Evolutionary conservation across 2,329 filamentous ascomycete genomes (phyloP), one percentile per base, ranked within the genome.

Genomic region (Alternaria dauci): DNA sequence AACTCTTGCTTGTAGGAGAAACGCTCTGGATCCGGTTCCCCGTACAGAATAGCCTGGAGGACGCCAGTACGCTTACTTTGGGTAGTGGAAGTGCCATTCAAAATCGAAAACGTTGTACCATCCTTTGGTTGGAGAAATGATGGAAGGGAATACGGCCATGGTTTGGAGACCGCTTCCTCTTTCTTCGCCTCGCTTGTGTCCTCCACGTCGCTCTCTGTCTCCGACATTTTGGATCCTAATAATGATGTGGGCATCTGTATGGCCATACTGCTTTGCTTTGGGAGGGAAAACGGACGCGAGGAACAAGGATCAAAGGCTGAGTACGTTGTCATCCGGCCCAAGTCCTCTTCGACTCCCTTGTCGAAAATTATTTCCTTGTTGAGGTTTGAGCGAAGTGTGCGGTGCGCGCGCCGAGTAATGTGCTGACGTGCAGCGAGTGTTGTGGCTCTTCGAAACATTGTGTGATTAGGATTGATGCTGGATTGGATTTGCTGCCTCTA

Each of bases 1-100:
- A 50, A 5, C 28, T 44, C 52, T 2, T 12, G 20, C 18, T 12
- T 30, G 36, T 38, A 38, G 11, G 44, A 55, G n/a, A 50, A 59
- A 30, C 30, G 46, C 38, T 56, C 55, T 34, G 62, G 65, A 7
- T 67, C 62, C 8, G 61, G 65, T 9, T 63, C 41, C 0, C 65
- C 66, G 42, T 65, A 70, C 7, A 70, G 28, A 14, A 68, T 16
- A 8, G 52, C 59, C 34, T 70, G 61, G 11, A 69, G n/a, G 25
- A 65, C 3, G 30, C 55, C 41, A 5, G 46, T 50, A 30, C 30
- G 46, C 46, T 50, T 34, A 12, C 20, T 16, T 9, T 25, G 8
- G 25, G 52, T 20, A 36, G 39, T 59, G 8, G 20, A 16, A 50
- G 30, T 25, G 30, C 23, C 26, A 7, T 42, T 43, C 25, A 57